A percentile compares a stretch with the other conserved stretches of the same genome.
Evolutionary conservation across 1,284 basidiomycete species (phyloP).

Genomic region (Ceratobasidium sp.): DNA sequence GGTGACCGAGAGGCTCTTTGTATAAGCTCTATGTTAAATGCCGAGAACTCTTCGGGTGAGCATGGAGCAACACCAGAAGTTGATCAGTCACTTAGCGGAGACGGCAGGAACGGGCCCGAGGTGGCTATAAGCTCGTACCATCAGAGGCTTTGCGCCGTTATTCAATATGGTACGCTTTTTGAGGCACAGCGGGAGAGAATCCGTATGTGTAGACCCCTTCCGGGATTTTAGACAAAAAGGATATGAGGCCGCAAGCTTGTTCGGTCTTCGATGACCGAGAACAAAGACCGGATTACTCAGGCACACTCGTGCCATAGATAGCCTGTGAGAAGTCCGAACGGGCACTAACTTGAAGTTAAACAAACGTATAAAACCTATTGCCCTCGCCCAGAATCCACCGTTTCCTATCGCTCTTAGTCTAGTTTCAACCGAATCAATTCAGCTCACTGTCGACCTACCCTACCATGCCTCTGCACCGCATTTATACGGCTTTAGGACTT

Average conservation of each 20-base stretch:
- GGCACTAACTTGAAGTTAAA: background rate
- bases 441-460: background rate
- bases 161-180: too few species aligned
- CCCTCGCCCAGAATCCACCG: too few species aligned
- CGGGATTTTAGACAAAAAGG: too few species aligned
- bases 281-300: background rate
- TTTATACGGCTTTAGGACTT: conserved; percentile 24
- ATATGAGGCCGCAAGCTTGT: background rate
- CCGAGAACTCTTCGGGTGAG: background rate
- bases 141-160: too few species aligned
- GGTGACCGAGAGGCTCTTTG: background rate
- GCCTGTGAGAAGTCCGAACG: background rate
- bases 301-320: background rate
- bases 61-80: background rate
- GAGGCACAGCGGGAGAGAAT: background rate
- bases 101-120: too few species aligned
- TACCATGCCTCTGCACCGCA: conserved; percentile 39
- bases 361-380: too few species aligned
- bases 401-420: too few species aligned
- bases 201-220: background rate
- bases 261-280: conserved; percentile 5
- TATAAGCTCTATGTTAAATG: background rate
- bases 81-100: too few species aligned
- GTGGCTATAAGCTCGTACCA: too few species aligned
- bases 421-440: background rate